phyloP scores from a whole-genome alignment of 176 grass and related monocot species.

The Triticum monococcum region DNA sequence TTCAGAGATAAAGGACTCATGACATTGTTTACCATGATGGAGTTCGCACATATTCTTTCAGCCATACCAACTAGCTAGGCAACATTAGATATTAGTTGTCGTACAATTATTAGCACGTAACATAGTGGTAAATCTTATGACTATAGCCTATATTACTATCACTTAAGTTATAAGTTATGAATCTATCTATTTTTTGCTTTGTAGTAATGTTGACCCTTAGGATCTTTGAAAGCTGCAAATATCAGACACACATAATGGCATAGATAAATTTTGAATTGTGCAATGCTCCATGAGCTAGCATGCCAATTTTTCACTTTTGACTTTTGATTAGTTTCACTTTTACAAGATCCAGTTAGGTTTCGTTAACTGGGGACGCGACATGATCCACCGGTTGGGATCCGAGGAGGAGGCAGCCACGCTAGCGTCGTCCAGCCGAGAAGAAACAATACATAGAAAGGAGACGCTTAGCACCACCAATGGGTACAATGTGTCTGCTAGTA shows the following conservation, averaged over 20 bases:
- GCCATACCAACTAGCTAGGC: background rate
- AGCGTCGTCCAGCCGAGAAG: background rate
- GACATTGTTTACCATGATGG: conserved; percentile 25
- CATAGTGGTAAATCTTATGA: conserved; percentile 30
- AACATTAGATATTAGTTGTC: conserved; percentile 11
- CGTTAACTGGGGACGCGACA: background rate
- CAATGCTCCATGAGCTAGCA: background rate
- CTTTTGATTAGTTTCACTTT: background rate
- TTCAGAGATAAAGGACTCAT: conserved; percentile 3
- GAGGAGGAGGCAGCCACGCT: background rate
- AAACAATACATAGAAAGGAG: background rate
- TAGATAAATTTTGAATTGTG: background rate
- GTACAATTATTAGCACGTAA: background rate
- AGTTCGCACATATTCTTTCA: background rate
- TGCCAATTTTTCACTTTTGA: background rate
- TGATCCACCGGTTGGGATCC: background rate
- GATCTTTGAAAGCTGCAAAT: background rate
- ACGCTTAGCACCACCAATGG: background rate
- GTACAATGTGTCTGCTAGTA: background rate
- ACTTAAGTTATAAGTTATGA: background rate
- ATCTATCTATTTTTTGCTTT: background rate
- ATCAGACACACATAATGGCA: background rate
- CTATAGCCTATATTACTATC: background rate
- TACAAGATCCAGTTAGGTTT: background rate
- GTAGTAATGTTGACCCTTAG: background rate